A percentile compares a stretch with the other conserved stretches of the same genome.
These are phyloP conservation scores for Hymenoscyphus repandus DNA, from an alignment of 2,329 filamentous ascomycete genomes.

Conservation along the genomic window DNA sequence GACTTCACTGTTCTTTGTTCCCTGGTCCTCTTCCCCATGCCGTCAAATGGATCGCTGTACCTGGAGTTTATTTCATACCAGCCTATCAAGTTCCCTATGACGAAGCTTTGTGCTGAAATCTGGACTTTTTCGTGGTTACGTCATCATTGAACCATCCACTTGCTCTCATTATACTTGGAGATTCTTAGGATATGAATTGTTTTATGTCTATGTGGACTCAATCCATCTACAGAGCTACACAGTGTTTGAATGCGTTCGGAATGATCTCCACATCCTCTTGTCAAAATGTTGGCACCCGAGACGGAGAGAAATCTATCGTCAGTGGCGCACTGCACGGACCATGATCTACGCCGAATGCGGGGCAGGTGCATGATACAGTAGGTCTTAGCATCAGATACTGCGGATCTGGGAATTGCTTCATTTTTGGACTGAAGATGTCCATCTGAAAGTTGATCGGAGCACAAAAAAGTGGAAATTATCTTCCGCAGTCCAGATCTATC, in stretches of 20 bases:
- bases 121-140: background rate
- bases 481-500: background rate
- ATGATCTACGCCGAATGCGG: background rate
- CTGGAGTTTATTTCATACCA: too few relatives aligned
- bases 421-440: background rate
- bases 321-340: background rate
- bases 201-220: too few relatives aligned
- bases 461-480: background rate
- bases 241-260: too few relatives aligned
- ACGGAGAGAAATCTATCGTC: background rate
- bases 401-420: slow-evolving; percentile 5
- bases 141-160: background rate
- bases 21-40: background rate
- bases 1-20: background rate
- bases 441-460: background rate
- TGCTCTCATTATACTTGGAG: too few relatives aligned
- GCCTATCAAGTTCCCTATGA: too few relatives aligned
- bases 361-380: background rate
- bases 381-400: background rate
- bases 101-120: background rate
- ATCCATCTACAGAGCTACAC: too few relatives aligned
- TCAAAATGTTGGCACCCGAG: too few relatives aligned
- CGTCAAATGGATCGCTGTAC: background rate
- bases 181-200: too few relatives aligned
- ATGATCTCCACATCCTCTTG: too few relatives aligned